These are phyloP conservation scores for Clarireedia homoeocarpa DNA, from an alignment of 2,329 filamentous ascomycete genomes.

Conservation along the genomic window DNA sequence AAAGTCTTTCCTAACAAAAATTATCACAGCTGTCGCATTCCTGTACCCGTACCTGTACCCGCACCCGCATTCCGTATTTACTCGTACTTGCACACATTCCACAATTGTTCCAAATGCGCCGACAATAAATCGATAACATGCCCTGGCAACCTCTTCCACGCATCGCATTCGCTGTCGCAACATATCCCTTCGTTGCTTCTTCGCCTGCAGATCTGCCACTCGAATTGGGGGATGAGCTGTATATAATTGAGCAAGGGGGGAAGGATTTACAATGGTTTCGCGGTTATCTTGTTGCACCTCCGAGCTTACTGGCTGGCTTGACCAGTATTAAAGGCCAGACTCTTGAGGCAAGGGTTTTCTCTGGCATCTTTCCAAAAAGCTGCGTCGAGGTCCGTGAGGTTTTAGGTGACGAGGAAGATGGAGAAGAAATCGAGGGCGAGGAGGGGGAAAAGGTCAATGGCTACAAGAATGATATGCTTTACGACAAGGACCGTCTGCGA, in stretches of 20 bases:
- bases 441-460: slow-evolving; percentile 7
- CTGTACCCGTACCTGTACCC: neutral
- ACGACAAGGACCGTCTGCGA: neutral
- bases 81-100: neutral
- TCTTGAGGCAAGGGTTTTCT: slow-evolving; percentile 91
- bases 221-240: slow-evolving; percentile 95
- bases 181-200: slow-evolving; percentile 83
- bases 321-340: slow-evolving; percentile 89
- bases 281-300: slow-evolving; percentile 90
- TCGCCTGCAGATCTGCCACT: slow-evolving; percentile 87
- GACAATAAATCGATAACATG: slow-evolving; percentile 43
- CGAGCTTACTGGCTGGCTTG: slow-evolving; percentile 83
- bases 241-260: slow-evolving; percentile 95
- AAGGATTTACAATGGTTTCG: slow-evolving; percentile 82
- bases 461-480: slow-evolving; percentile 13
- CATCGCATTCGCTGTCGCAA: slow-evolving; percentile 96
- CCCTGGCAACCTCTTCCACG: slow-evolving; percentile 95
- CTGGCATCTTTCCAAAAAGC: slow-evolving; percentile 91
- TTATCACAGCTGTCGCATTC: neutral
- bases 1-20: neutral
- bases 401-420: slow-evolving; percentile 63
- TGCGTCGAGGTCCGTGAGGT: slow-evolving; percentile 94
- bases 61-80: neutral
- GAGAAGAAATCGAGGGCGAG: slow-evolving; percentile 24
- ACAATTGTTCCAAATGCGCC: slow-evolving; percentile 7